Percentiles rank a stretch among this genome's conserved stretches.
Evolutionary conservation across 306 rosid species (phyloP).

Genomic region (Castanea sativa): DNA sequence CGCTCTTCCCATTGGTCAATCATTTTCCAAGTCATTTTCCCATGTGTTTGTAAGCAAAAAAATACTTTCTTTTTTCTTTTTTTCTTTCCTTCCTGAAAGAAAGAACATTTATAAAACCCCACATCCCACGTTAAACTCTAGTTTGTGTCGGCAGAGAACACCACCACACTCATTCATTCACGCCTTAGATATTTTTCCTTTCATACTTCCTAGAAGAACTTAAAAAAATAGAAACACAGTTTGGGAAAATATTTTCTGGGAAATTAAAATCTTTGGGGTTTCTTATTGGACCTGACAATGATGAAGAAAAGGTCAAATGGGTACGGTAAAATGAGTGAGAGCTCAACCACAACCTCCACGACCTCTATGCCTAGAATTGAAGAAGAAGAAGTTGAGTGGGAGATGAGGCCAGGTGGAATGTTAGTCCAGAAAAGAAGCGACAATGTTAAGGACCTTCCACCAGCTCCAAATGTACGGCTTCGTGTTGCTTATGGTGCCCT

Average conservation of each 20-base stretch:
- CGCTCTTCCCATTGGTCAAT: conserved; percentile 18
- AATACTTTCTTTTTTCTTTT: no score
- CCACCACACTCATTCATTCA: neutral
- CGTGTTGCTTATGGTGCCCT: conserved; percentile 59
- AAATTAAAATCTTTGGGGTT: neutral
- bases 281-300: conserved; percentile 29
- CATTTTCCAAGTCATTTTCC: conserved; percentile 3
- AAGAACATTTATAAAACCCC: conserved; percentile 11
- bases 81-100: neutral
- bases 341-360: neutral
- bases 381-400: conserved; percentile 56
- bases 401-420: conserved; percentile 89
- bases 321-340: conserved; percentile 21
- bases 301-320: conserved; percentile 33
- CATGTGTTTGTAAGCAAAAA: neutral
- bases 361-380: conserved; percentile 18
- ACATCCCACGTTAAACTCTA: conserved; percentile 13
- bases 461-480: conserved; percentile 39
- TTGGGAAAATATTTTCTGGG: conserved; percentile 9
- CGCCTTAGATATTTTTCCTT: conserved; percentile 19
- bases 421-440: conserved; percentile 59
- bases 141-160: conserved; percentile 48
- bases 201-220: conserved; percentile 17
- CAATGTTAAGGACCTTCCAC: conserved; percentile 15
- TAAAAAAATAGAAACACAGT: no score